Conservation (phyloP, 2,329 filamentous ascomycete genomes). For the Hypoxylon sp. region DNA sequence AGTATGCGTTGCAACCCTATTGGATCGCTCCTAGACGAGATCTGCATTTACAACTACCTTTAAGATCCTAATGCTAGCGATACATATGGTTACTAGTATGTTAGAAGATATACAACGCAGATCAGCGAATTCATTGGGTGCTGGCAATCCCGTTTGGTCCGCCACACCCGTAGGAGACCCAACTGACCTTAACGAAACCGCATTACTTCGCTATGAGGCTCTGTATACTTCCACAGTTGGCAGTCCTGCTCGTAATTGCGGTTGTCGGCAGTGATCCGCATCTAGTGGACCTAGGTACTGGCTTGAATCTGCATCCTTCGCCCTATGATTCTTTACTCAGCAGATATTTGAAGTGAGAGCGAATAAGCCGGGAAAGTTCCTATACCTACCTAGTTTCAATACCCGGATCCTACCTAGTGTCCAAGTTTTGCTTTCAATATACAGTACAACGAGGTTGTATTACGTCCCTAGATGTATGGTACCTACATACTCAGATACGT, state of each 20-base stretch:
- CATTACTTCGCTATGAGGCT: constrained; percentile 9
- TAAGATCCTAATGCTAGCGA: constrained; percentile 2
- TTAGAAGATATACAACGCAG: constrained; percentile 10
- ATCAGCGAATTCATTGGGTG: constrained; percentile 24
- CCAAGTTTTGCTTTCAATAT: constrained; percentile 3
- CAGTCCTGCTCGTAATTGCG: neutral
- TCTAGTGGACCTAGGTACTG: constrained; percentile 11
- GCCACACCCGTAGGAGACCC: constrained; percentile 1
- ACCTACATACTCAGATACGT: constrained; percentile 8
- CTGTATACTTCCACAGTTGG: constrained; percentile 1
- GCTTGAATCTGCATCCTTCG: neutral
- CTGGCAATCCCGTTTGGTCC: constrained; percentile 12
- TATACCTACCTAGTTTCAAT: neutral
- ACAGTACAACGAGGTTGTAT: constrained; percentile 6
- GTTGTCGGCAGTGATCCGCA: constrained; percentile 8
- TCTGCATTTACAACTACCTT: constrained; percentile 18
- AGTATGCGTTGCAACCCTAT: constrained; percentile 19
- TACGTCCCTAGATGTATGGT: constrained; percentile 27
- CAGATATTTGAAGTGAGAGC: neutral
- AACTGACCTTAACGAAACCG: neutral
- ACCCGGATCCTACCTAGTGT: neutral
- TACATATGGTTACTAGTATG: constrained; percentile 1
- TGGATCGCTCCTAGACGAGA: constrained; percentile 29
- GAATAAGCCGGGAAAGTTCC: neutral
- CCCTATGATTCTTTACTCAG: constrained; percentile 5